Evolutionary conservation across 805 yeast species (phyloP).

Genomic region (Hanseniaspora occidentalis): DNA sequence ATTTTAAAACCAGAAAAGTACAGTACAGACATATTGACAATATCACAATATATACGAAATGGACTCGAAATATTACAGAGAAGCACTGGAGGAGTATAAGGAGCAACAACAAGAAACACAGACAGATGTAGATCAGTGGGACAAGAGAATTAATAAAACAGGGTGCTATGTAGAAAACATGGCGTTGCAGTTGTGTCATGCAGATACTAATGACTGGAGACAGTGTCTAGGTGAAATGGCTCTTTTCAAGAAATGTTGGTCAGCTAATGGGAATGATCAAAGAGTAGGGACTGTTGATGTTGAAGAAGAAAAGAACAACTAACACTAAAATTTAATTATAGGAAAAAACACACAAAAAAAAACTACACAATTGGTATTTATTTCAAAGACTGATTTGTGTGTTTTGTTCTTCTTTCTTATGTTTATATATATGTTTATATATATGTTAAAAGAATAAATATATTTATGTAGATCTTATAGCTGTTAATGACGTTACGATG

Average conservation of each 20-base stretch:
- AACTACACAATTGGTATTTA: no score
- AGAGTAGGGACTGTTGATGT: conserved; percentile 27
- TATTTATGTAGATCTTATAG: no score
- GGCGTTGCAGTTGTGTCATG: conserved; percentile 62
- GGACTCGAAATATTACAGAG: conserved; percentile 16
- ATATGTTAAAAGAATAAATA: no score
- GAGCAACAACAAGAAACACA: conserved; percentile 19
- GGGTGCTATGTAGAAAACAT: conserved; percentile 67
- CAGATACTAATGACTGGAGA: conserved; percentile 76
- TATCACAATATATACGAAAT: conserved; percentile 1
- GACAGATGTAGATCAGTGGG: conserved; percentile 63
- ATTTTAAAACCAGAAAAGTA: no score
- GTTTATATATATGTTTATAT: no score
- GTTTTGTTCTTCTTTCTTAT: no score
- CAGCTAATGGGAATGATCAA: conserved; percentile 37
- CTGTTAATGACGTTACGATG: no score
- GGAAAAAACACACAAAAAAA: neutral
- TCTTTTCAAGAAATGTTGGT: conserved; percentile 56
- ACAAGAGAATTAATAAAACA: conserved; percentile 54
- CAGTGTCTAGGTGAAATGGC: conserved; percentile 55
- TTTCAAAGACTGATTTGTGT: no score
- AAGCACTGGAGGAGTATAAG: conserved; percentile 20
- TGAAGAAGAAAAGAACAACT: conserved; percentile 1
- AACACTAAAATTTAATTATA: neutral
- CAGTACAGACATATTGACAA: no score